phyloP scores from a whole-genome alignment of 2,329 filamentous ascomycete species.

The Cladosporium sp. region DNA sequence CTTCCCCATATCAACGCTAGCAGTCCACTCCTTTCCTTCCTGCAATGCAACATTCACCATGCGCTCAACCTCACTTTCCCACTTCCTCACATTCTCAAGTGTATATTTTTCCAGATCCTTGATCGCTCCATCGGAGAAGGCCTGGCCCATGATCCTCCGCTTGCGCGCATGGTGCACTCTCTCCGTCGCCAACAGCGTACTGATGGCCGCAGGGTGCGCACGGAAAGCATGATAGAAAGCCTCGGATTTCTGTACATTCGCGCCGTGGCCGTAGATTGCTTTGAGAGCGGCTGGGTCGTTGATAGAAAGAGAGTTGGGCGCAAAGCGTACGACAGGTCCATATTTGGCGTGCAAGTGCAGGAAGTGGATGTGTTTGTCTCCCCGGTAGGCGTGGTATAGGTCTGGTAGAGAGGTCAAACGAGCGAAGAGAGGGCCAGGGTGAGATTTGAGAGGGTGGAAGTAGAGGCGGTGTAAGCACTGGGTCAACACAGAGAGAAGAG shows the following conservation, averaged over 20 bases:
- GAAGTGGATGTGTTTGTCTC: conserved; percentile 26
- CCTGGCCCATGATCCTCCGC: conserved; percentile 42
- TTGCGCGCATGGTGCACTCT: conserved; percentile 43
- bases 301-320: conserved; percentile 24
- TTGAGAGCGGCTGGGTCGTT: conserved; percentile 35
- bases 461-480: conserved; percentile 21
- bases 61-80: conserved; percentile 12
- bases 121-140: conserved; percentile 36
- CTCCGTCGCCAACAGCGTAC: conserved; percentile 42
- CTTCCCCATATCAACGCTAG: not conserved
- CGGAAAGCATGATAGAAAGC: conserved; percentile 46
- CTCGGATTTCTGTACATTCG: conserved; percentile 45
- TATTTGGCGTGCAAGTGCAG: conserved; percentile 23
- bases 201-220: conserved; percentile 37
- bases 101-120: conserved; percentile 24
- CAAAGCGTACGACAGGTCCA: conserved; percentile 23
- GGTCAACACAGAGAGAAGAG: not conserved
- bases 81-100: conserved; percentile 19
- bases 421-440: conserved; percentile 24
- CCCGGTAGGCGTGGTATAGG: conserved; percentile 26
- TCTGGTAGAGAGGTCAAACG: conserved; percentile 22
- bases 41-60: conserved; percentile 10
- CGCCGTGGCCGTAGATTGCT: conserved; percentile 45
- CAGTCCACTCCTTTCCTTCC: not conserved
- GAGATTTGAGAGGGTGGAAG: conserved; percentile 23